phyloP scores from a whole-genome alignment of 768 basidiomycete genomes.

The Pluteus cervinus region DNA sequence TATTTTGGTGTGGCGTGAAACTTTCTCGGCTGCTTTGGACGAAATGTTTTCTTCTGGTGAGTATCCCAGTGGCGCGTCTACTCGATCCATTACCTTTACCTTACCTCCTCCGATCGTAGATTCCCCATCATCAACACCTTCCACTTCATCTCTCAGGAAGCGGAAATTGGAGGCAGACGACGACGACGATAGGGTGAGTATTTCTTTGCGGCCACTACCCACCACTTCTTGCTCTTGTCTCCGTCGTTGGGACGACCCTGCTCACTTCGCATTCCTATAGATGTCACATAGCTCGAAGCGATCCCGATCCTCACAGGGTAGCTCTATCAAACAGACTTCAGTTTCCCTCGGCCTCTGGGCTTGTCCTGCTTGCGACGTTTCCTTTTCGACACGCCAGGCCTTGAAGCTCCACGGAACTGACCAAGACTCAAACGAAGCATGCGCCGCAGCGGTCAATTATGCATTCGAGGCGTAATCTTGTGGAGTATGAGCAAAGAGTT shows the following conservation, averaged over 20 bases:
- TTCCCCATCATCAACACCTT: constrained; percentile 26
- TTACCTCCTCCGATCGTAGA: constrained; percentile 13
- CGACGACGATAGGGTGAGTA: constrained; percentile 32
- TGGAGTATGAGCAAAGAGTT: constrained; percentile 15
- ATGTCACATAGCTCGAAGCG: constrained; percentile 52
- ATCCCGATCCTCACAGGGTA: constrained; percentile 36
- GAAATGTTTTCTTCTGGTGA: constrained; percentile 34
- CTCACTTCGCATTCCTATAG: constrained; percentile 24
- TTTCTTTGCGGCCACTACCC: background rate
- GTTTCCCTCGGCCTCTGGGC: constrained; percentile 43
- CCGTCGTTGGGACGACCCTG: constrained; percentile 6
- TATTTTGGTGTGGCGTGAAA: constrained; percentile 67
- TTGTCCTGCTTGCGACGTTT: constrained; percentile 72
- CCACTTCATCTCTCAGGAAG: too few relatives aligned
- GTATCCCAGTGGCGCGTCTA: background rate
- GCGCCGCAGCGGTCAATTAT: constrained; percentile 69
- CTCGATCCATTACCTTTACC: constrained; percentile 10
- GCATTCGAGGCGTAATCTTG: too few relatives aligned
- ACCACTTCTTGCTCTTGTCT: background rate
- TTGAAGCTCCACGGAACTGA: constrained; percentile 57
- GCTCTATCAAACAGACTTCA: constrained; percentile 10
- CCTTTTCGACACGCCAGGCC: constrained; percentile 52
- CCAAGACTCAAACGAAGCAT: constrained; percentile 58
- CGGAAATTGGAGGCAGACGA: constrained; percentile 44
- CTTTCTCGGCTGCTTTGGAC: constrained; percentile 39